Base-by-base conservation (phyloP, 1,284 basidiomycete genomes). In the Naganishia albida region DNA sequence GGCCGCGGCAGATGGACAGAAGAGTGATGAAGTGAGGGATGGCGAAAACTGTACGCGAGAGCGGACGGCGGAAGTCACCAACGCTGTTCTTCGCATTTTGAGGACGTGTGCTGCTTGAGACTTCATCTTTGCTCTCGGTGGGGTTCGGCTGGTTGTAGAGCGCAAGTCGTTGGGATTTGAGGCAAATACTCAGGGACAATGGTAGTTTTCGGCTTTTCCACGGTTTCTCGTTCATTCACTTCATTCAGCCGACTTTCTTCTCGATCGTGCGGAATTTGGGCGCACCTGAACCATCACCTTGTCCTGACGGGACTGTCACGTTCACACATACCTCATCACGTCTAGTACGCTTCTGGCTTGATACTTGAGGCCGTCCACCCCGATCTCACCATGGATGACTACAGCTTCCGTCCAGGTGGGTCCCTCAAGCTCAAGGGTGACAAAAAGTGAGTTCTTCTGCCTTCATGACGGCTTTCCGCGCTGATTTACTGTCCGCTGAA, bases 391-490 rank as follows among this genome's bases (percentile, higher is more conserved):
- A 60, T 60, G 57, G 65, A 66, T 40, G 52, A 60, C 30, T 67
- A 67, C 42, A 55, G 54, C 60, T 68, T 68, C 53, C 52, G 60
- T 16, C 67, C 67, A 44, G 67, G 67, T 12, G 67, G 67, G 3
- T 65, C 64, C 18, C 44, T 68, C 25, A 65, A 63, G 48, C 53
- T 68, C 39, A 68, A 68, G 43, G 67, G 67, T 13, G 67, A 63
- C 44, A 68, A 63, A 23, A 65, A 65, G 67, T 68, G 15, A 52
- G 67, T 40, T 18, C 26, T 34, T 23, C 43, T 18, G 25, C 34
- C 18, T 15, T 3, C 1, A 44, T 44, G 7, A 40, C 7, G 25
- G 16, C 34, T 18, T 25, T 51, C 23, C 15, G 39, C 39, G 46
- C 26, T 53, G 50, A 26, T 30, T 40, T 13, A 28, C 7, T 16